A percentile compares a stretch with the other conserved stretches of the same genome.
Evolutionary conservation across 306 rosid genomes (phyloP).

Genomic region (Lupinus albus): DNA sequence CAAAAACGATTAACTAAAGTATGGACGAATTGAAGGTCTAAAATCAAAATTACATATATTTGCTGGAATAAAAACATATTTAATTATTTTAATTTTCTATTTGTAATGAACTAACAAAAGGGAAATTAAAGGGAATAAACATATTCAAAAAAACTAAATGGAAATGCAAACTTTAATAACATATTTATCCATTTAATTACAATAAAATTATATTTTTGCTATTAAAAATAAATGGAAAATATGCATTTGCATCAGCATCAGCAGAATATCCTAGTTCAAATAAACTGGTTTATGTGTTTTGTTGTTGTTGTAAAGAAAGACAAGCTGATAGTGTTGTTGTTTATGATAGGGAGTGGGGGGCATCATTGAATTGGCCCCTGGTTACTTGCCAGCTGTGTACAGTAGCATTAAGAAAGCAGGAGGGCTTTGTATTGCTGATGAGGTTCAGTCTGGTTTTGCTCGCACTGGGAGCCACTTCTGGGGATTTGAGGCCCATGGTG

Average conservation of each 20-base stretch:
- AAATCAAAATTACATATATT: too few species aligned
- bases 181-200: too few species aligned
- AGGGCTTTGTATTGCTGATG: conserved; percentile 82
- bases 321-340: conserved; percentile 12
- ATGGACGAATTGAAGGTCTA: too few species aligned
- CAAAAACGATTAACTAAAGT: too few species aligned
- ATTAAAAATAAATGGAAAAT: too few species aligned
- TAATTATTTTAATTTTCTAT: background rate
- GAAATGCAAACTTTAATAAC: too few species aligned
- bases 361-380: conserved; percentile 77
- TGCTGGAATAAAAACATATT: too few species aligned
- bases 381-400: conserved; percentile 75
- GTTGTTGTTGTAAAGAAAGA: background rate
- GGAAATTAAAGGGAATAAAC: too few species aligned
- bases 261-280: too few species aligned
- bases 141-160: too few species aligned
- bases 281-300: background rate
- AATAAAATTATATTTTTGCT: too few species aligned
- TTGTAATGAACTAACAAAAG: conserved; percentile 10
- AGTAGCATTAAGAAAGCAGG: conserved; percentile 66
- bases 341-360: conserved; percentile 79
- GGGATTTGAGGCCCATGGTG: conserved; percentile 84
- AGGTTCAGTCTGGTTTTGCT: conserved; percentile 79
- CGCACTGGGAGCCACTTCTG: conserved; percentile 86
- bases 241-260: too few species aligned